Base-by-base conservation (phyloP, 1,284 basidiomycete genomes). In the Microstroma glucosiphilum region DNA sequence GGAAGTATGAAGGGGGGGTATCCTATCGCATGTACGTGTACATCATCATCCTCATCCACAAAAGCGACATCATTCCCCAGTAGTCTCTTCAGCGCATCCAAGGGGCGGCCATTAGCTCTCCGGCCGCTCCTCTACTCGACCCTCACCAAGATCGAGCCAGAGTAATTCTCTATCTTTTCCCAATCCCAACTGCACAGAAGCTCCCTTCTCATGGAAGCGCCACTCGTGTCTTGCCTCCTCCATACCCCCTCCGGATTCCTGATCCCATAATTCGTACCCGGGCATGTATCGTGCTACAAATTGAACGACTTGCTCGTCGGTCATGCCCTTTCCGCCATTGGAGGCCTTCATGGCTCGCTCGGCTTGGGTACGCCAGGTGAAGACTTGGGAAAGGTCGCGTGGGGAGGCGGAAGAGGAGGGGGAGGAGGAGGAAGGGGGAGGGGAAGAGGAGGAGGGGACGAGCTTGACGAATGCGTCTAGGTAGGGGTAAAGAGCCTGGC, bases 261-360 rank as follows among this genome's bases (percentile, higher is more conserved):
- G 21, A 48, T 21, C 21, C 17, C 57, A 71, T 13, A 69, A 56
- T 56, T 71, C 68, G 61, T 71, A 71, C 25, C 49, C 65, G 6
- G 69, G 69, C 66, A 71, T 61, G 49, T 68, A 71, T 17, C 65
- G 56, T 23, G 57, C 62, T n/a, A 72, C 70, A 59, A 80, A 92
- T 84, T 78, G 80, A 76, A 85, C 86, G 30, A 94, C 90, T 73
- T 84, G 84, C 69, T 84, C 85, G 71, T 93, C 90, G 0, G 86
- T 83, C 92, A 96, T 93, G 2, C 91, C 91, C 54, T 82, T 82
- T 4, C 90, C 91, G 53, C 90, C 90, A 66, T 91, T 92, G 46
- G 77, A 77, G 0, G 84, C 82, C 78, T 91, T 93, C 91, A 94
- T 92, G 58, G 84, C 73, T 63, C 88, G 89, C 72, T 96, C 92